phyloP scores from a whole-genome alignment of 2,329 filamentous ascomycete genomes.

The Aspergillus glaucus region DNA sequence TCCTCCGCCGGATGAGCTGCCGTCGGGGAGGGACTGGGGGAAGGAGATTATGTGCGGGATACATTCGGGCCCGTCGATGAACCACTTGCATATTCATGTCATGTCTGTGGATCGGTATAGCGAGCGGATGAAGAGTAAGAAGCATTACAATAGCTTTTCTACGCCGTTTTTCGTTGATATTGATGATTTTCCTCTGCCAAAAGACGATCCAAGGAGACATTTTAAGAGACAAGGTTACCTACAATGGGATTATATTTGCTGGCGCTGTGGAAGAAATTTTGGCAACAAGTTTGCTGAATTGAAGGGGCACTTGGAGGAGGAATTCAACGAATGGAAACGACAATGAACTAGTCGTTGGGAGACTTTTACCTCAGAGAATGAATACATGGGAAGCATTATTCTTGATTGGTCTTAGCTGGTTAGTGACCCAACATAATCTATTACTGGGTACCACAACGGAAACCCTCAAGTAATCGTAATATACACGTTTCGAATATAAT shows the following conservation, averaged over 20 bases:
- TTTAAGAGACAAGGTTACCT: constrained; percentile 55
- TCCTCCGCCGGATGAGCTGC: constrained; percentile 47
- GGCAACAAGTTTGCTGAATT: constrained; percentile 65
- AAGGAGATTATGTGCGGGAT: constrained; percentile 69
- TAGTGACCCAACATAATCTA: background rate
- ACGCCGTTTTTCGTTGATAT: constrained; percentile 77
- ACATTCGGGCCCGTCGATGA: constrained; percentile 87
- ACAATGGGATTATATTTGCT: constrained; percentile 65
- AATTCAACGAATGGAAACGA: constrained; percentile 70
- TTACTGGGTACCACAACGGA: constrained; percentile 7
- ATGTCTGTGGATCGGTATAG: constrained; percentile 74
- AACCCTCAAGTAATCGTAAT: constrained; percentile 14
- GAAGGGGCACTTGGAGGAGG: constrained; percentile 67
- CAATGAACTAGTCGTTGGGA: constrained; percentile 40
- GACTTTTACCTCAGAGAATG: too few relatives aligned
- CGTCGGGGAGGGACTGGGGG: constrained; percentile 70
- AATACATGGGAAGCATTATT: too few relatives aligned
- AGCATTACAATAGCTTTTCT: constrained; percentile 89
- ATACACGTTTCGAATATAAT: constrained; percentile 16
- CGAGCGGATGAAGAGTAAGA: constrained; percentile 64
- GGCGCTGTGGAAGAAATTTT: constrained; percentile 74
- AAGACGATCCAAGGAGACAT: constrained; percentile 58
- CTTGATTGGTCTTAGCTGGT: too few relatives aligned
- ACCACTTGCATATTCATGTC: constrained; percentile 84
- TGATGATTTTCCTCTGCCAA: constrained; percentile 68